Percentiles rank a stretch among this genome's conserved stretches.
These are phyloP conservation scores for Rhizopogon rudus DNA, from an alignment of 768 basidiomycete genomes.

Conservation along the genomic window DNA sequence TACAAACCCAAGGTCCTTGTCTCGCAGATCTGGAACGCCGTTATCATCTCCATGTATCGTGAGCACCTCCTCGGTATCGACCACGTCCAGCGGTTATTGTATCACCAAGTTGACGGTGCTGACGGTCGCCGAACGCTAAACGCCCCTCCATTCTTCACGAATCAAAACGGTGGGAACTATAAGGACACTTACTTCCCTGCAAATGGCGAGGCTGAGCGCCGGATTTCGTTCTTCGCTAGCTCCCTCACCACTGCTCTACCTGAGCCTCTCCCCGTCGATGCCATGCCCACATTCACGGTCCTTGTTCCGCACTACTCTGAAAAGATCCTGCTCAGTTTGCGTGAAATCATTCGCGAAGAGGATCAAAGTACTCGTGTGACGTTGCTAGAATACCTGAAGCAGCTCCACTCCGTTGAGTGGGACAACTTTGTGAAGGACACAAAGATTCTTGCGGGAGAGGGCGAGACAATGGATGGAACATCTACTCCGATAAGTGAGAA, in stretches of 20 bases:
- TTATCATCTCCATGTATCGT: conserved; percentile 99
- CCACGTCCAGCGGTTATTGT: conserved; percentile 94
- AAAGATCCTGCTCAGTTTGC: conserved; percentile 92
- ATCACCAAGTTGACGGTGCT: conserved; percentile 91
- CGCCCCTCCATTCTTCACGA: conserved; percentile 97
- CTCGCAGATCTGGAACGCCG: conserved; percentile 98
- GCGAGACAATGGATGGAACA: conserved; percentile 50
- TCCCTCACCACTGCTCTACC: conserved; percentile 95
- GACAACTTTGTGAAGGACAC: conserved; percentile 99
- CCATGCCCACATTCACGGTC: conserved; percentile 99
- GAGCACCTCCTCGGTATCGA: conserved; percentile 97
- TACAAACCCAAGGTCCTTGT: conserved; percentile 99
- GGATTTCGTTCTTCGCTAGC: conserved; percentile 98
- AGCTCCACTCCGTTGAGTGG: conserved; percentile 98
- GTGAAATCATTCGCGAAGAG: conserved; percentile 98
- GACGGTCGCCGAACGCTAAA: conserved; percentile 90
- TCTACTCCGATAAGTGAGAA: conserved; percentile 62
- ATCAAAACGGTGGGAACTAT: conserved; percentile 67
- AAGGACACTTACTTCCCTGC: conserved; percentile 88
- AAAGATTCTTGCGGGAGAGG: conserved; percentile 95
- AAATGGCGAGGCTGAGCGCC: conserved; percentile 93
- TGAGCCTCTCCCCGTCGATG: conserved; percentile 92
- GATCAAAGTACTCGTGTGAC: conserved; percentile 97
- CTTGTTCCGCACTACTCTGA: conserved; percentile 99
- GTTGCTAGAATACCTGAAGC: conserved; percentile 95